Evolutionary conservation across 73 alveolate genomes (phyloP).

Genomic region (Urostyla sp.): DNA sequence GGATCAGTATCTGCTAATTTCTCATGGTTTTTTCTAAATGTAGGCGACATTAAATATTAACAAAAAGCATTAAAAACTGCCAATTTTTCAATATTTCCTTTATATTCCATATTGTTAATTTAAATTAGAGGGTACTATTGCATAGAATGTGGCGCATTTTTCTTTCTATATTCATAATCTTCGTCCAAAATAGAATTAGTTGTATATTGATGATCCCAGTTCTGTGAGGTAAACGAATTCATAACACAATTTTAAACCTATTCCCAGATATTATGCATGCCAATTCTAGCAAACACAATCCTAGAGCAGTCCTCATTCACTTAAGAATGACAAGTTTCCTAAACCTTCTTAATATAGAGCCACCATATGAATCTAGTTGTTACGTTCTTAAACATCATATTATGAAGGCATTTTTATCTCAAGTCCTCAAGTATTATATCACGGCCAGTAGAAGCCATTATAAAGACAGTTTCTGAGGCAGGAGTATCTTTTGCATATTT

Average conservation of each 20-base stretch:
- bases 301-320: conserved; percentile 60
- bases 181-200: conserved; percentile 45
- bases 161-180: conserved; percentile 44
- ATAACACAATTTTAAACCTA: conserved; percentile 55
- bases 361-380: conserved; percentile 40
- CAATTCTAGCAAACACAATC: conserved; percentile 26
- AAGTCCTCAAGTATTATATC: conserved; percentile 57
- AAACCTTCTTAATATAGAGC: conserved; percentile 47
- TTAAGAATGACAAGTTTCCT: conserved; percentile 13
- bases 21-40: no score
- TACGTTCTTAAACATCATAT: background rate
- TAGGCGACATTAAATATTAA: no score
- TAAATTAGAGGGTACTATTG: no score
- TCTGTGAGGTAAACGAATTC: conserved; percentile 37
- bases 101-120: no score
- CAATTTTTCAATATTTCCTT: no score
- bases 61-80: no score
- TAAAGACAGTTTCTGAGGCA: no score
- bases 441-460: no score
- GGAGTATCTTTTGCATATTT: no score
- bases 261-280: conserved; percentile 44
- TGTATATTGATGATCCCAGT: conserved; percentile 5
- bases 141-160: background rate
- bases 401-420: conserved; percentile 57
- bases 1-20: no score